Evolutionary conservation across 176 grass and related monocot genomes (phyloP).

Genomic region (Oryza coarctata): DNA sequence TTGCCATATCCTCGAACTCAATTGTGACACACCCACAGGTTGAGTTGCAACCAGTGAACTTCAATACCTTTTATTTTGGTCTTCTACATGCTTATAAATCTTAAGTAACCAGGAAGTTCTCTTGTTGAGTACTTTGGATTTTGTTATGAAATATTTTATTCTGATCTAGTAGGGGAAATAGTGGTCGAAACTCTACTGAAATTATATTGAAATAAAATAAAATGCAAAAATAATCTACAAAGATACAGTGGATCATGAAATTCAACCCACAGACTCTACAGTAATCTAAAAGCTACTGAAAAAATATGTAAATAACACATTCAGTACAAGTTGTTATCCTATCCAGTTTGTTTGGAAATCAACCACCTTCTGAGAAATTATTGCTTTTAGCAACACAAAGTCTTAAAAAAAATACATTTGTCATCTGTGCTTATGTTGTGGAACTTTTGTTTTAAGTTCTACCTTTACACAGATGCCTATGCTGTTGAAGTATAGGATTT

Average conservation of each 20-base stretch:
- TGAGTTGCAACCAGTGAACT: background rate
- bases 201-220: background rate
- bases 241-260: background rate
- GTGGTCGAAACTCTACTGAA: background rate
- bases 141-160: background rate
- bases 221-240: background rate
- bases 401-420: background rate
- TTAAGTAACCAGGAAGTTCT: background rate
- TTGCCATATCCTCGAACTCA: slow-evolving; percentile 90
- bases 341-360: background rate
- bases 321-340: too few relatives aligned
- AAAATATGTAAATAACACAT: too few relatives aligned
- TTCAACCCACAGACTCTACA: background rate
- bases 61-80: background rate
- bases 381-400: background rate
- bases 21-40: slow-evolving; percentile 77
- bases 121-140: background rate
- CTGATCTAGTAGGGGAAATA: background rate
- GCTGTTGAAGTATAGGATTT: background rate
- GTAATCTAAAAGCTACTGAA: background rate
- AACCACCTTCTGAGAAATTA: background rate
- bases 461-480: background rate
- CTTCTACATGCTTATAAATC: background rate
- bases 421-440: background rate
- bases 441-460: background rate